Conservation (phyloP, 208 protist species). For the Tetramitus jugosus region DNA sequence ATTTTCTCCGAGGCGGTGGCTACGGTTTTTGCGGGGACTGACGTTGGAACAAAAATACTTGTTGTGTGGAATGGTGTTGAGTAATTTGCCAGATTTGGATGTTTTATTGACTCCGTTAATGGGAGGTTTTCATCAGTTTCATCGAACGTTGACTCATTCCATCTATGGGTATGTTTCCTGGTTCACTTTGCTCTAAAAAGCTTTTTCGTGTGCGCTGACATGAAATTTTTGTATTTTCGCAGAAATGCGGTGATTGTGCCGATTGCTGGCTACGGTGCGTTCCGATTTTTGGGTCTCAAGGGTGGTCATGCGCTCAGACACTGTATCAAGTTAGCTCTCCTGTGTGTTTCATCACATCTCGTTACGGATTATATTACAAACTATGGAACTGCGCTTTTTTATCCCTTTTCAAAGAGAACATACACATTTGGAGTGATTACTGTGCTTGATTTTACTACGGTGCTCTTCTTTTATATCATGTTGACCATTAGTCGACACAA, state of each 20-base stretch:
- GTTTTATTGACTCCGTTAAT: not conserved
- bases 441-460: not conserved
- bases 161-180: not conserved
- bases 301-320: not conserved
- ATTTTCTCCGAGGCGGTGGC: not conserved
- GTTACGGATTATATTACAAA: slow-evolving; percentile 15
- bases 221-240: not conserved
- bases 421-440: slow-evolving; percentile 16
- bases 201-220: too few species aligned
- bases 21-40: not conserved
- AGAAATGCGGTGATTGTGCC: not conserved
- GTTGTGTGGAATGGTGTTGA: not conserved
- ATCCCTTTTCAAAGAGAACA: not conserved
- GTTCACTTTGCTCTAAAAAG: not conserved
- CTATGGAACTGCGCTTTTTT: slow-evolving; percentile 7
- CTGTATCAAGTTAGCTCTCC: not conserved
- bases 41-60: slow-evolving; percentile 16
- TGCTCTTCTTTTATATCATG: not conserved
- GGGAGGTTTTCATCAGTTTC: not conserved
- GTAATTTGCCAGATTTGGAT: slow-evolving; percentile 16
- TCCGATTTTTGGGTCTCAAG: not conserved
- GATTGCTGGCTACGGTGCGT: not conserved
- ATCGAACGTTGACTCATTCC: not conserved
- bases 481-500: not conserved
- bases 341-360: not conserved